A percentile compares a stretch with the other conserved stretches of the same genome.
These are phyloP conservation scores for Grosmannia serpens DNA, from an alignment of 2,329 filamentous ascomycete species.

Conservation along the genomic window DNA sequence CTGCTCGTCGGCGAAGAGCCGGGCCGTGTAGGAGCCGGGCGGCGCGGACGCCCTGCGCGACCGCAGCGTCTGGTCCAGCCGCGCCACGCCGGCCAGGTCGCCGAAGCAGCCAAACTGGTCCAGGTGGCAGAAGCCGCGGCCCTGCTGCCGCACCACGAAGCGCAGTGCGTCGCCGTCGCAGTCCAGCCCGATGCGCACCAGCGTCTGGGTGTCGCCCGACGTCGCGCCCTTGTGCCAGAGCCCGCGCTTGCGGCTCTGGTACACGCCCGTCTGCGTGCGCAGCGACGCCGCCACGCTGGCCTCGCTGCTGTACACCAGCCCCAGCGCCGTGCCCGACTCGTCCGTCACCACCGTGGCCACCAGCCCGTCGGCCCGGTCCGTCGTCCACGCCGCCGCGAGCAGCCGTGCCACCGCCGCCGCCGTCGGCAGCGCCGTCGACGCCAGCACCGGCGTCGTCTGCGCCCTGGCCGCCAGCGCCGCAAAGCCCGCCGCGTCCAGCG, in stretches of 20 bases:
- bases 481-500: conserved; percentile 22
- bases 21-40: conserved; percentile 81
- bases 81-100: conserved; percentile 66
- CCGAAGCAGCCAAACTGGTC: conserved; percentile 91
- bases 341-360: conserved; percentile 87
- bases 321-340: conserved; percentile 71
- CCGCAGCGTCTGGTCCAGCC: conserved; percentile 75
- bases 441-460: conserved; percentile 58
- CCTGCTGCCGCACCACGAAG: conserved; percentile 83
- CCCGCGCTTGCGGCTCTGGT: conserved; percentile 90
- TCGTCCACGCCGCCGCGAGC: conserved; percentile 63
- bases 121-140: conserved; percentile 83
- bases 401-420: conserved; percentile 64
- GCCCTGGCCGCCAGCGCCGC: conserved; percentile 34
- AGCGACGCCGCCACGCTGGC: conserved; percentile 84
- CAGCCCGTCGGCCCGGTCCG: conserved; percentile 73
- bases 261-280: conserved; percentile 68
- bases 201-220: conserved; percentile 85
- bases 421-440: conserved; percentile 60
- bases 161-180: conserved; percentile 89
- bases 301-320: conserved; percentile 86
- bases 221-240: conserved; percentile 95
- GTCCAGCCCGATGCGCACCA: conserved; percentile 74
- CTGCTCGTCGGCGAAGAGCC: conserved; percentile 85
- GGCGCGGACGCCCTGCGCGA: conserved; percentile 75